phyloP scores from a whole-genome alignment of 2,329 filamentous ascomycete genomes.

The Trichoderma sp. region DNA sequence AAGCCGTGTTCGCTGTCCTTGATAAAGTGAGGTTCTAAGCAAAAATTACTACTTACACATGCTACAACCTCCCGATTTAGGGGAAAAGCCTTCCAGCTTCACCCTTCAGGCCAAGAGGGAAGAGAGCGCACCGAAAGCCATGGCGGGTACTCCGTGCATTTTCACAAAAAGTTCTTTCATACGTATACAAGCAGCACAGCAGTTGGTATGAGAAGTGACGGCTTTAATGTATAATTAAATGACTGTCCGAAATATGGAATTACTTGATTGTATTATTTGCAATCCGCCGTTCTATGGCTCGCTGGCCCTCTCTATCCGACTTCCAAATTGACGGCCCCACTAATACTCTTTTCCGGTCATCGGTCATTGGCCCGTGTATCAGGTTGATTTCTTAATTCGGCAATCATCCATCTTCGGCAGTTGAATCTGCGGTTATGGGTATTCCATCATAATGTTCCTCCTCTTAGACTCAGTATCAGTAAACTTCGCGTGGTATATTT shows the following conservation, averaged over 20 bases:
- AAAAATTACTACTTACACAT: background rate
- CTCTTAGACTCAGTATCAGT: too few relatives aligned
- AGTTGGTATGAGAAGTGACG: background rate
- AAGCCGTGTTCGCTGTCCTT: too few relatives aligned
- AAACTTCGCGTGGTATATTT: too few relatives aligned
- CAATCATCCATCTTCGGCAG: background rate
- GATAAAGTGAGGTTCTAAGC: background rate
- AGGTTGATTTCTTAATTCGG: constrained; percentile 1
- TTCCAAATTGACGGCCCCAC: background rate
- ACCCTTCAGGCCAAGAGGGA: background rate
- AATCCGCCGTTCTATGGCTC: background rate
- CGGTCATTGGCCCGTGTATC: background rate
- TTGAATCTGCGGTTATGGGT: background rate
- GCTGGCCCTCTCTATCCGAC: background rate
- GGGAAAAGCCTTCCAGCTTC: background rate
- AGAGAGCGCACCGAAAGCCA: background rate
- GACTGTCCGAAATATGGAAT: background rate
- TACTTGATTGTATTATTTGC: background rate
- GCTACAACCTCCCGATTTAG: background rate
- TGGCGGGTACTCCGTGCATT: background rate
- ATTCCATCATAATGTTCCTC: too few relatives aligned
- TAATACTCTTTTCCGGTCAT: background rate
- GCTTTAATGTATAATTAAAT: background rate
- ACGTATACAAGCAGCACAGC: background rate
- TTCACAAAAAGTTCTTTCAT: background rate